phyloP scores from a whole-genome alignment of 2,329 filamentous ascomycete genomes.

The Madurella mycetomatis region DNA sequence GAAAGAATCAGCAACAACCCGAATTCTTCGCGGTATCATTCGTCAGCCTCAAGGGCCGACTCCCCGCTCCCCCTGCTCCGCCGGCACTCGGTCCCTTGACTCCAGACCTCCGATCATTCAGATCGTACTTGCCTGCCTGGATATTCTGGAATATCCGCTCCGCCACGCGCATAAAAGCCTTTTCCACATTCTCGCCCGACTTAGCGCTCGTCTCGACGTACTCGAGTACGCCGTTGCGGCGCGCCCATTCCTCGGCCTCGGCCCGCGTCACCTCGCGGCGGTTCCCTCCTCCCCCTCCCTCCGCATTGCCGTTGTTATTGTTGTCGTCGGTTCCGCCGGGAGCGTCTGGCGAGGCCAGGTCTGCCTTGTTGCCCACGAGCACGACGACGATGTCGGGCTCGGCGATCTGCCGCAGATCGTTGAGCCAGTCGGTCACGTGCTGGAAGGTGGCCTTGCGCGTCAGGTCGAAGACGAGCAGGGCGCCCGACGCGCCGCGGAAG shows the following conservation, averaged over 20 bases:
- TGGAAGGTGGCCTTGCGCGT: constrained; percentile 78
- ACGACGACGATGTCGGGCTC: constrained; percentile 94
- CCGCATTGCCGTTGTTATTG: not conserved
- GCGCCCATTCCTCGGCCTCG: constrained; percentile 89
- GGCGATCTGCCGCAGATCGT: constrained; percentile 89
- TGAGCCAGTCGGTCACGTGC: constrained; percentile 88
- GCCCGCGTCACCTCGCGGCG: constrained; percentile 73
- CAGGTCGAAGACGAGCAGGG: constrained; percentile 91
- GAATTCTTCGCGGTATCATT: constrained; percentile 35
- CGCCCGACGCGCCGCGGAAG: constrained; percentile 71
- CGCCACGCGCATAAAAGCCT: constrained; percentile 87
- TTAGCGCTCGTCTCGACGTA: constrained; percentile 98
- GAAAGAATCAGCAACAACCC: constrained; percentile 44
- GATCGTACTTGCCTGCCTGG: constrained; percentile 87
- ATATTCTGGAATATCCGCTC: constrained; percentile 97
- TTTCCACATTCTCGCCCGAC: constrained; percentile 89
- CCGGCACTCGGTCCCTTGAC: constrained; percentile 69
- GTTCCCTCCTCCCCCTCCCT: constrained; percentile 43
- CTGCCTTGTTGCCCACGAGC: constrained; percentile 91
- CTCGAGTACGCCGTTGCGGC: constrained; percentile 76
- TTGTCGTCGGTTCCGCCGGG: constrained; percentile 30
- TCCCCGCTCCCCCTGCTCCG: constrained; percentile 30
- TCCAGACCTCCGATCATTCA: constrained; percentile 87
- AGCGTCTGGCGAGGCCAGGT: constrained; percentile 55
- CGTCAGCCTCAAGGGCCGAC: constrained; percentile 43